Evolutionary conservation across 441 rosid species (phyloP), one percentile per base, ranked within the genome.

Genomic region (Eruca vesicaria): DNA sequence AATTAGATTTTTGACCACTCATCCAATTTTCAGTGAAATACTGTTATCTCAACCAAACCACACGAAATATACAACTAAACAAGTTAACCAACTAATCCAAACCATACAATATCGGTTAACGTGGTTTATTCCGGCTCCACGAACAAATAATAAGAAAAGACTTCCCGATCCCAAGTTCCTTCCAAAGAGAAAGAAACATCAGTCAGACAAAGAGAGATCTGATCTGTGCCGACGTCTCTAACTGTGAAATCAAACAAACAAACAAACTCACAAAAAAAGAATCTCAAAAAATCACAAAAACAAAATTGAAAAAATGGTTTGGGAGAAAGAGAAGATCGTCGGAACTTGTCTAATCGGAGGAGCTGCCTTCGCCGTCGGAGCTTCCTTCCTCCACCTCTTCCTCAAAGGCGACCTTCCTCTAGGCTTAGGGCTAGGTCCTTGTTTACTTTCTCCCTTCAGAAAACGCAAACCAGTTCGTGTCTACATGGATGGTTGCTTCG

Each of bases 401-500:
- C 74, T 78, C 7, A 78, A 75, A 45, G 84, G 79, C 28, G 82
- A 79, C 72, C 68, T 76, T 63, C 72, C 83, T 4, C 45, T 81
- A 64, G 76, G 83, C 18, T 31, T 72, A 66, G 78, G 77, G 8
- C 56, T 71, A 32, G 79, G 77, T 62, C 61, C 80, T 59, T 23
- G 26, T 23, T 3, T 23, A 23, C 66, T 74, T 21, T 71, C 66
- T 3, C 83, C 77, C 45, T 80, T 76, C 68, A 85, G 80, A 14
- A 83, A 84, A 63, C 89, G 84, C 78, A 90, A 82, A 79, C 87
- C 78, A 0, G 80, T 91, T 18, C 92, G 99, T 4, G 99, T 95
- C 65, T 95, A 89, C 87, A 95, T 95, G 99, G 99, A 95, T 64
- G 99, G 98, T 19, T 92, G 99, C 82, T 95, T 95, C 81, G 98